Conservation (phyloP, 2,329 filamentous ascomycete genomes). For the Ceratocystis smalleyi region DNA sequence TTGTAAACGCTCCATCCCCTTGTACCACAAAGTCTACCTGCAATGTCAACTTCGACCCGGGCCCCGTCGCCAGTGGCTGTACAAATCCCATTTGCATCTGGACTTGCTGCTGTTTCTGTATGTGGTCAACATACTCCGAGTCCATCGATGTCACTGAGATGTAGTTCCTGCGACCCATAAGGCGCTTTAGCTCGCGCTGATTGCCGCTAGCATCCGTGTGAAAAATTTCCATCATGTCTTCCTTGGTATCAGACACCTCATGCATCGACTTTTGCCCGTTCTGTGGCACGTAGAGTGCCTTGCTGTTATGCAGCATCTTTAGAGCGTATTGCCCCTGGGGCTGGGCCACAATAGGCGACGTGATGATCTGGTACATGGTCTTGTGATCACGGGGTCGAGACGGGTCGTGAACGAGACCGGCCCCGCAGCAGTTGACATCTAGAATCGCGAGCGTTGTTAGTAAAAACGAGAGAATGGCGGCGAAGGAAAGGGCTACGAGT, state of each 20-base stretch:
- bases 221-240: constrained; percentile 99
- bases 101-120: constrained; percentile 10
- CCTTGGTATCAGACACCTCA: constrained; percentile 78
- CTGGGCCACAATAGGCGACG: constrained; percentile 79
- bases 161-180: constrained; percentile 91
- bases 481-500: too few relatives aligned
- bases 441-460: constrained; percentile 18
- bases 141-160: constrained; percentile 89
- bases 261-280: constrained; percentile 69
- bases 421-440: constrained; percentile 81
- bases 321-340: constrained; percentile 75
- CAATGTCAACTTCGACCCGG: constrained; percentile 56
- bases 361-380: constrained; percentile 98
- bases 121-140: constrained; percentile 49
- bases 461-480: neutral
- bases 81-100: constrained; percentile 13
- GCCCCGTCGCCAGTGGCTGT: constrained; percentile 25
- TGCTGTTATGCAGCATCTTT: constrained; percentile 90
- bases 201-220: constrained; percentile 80
- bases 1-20: constrained; percentile 64
- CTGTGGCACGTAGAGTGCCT: constrained; percentile 73
- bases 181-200: constrained; percentile 66
- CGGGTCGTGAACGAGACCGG: constrained; percentile 87
- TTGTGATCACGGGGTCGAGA: constrained; percentile 86
- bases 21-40: constrained; percentile 97